Evolutionary conservation across 1,139 yeast genomes (phyloP).

Genomic region (Suhomyces panamericanus): DNA sequence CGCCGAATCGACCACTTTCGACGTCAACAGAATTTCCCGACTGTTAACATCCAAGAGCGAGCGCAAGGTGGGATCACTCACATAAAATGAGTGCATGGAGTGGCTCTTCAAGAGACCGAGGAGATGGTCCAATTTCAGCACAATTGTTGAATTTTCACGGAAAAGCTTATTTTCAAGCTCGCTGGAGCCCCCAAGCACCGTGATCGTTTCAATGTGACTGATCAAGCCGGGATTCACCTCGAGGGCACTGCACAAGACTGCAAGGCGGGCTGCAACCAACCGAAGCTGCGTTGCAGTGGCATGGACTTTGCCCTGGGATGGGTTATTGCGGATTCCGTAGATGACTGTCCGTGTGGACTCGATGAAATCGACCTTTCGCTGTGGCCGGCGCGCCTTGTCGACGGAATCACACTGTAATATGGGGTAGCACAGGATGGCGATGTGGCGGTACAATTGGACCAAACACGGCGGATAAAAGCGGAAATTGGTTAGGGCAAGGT

Average conservation of each 20-base stretch:
- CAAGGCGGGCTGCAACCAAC: constrained; percentile 33
- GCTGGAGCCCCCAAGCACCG: constrained; percentile 16
- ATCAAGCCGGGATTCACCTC: constrained; percentile 29
- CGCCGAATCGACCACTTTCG: constrained; percentile 2
- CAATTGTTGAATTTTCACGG: constrained; percentile 7
- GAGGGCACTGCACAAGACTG: constrained; percentile 29
- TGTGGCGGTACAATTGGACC: constrained; percentile 29
- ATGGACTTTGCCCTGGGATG: constrained; percentile 12
- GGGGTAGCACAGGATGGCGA: constrained; percentile 28
- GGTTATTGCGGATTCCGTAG: constrained; percentile 25
- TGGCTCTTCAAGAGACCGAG: constrained; percentile 8
- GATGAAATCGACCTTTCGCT: constrained; percentile 24
- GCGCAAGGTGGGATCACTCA: constrained; percentile 20
- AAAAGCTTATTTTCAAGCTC: constrained; percentile 7
- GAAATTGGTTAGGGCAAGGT: constrained; percentile 40
- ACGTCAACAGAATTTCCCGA: constrained; percentile 1
- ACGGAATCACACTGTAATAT: constrained; percentile 18
- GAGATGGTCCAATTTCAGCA: constrained; percentile 14
- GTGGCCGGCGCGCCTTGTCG: constrained; percentile 7
- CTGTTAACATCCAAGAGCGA: not conserved
- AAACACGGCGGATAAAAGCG: constrained; percentile 38
- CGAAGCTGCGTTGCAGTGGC: constrained; percentile 16
- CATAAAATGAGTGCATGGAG: constrained; percentile 16
- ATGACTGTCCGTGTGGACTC: constrained; percentile 26
- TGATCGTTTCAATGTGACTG: constrained; percentile 24